Evolutionary conservation across 345 rosid genomes (phyloP).

Genomic region (Alliaria petiolata): DNA sequence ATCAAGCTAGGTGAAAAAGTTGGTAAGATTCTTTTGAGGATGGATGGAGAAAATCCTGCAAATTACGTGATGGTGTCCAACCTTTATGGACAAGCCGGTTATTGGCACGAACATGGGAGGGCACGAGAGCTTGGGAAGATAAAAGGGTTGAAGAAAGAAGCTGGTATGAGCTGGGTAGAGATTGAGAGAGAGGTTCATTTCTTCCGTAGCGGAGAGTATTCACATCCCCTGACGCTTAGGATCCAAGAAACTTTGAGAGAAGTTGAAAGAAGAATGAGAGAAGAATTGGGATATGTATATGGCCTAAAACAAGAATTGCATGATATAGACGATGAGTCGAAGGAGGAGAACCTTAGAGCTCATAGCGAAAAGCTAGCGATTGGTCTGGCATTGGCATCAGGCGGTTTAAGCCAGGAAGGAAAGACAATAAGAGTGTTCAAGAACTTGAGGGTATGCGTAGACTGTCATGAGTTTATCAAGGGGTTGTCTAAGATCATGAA

Average conservation of each 20-base stretch:
- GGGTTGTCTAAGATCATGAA: constrained; percentile 57
- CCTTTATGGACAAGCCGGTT: constrained; percentile 67
- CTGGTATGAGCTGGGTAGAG: constrained; percentile 88
- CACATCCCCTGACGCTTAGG: constrained; percentile 47
- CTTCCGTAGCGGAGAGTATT: constrained; percentile 57
- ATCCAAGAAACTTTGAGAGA: constrained; percentile 53
- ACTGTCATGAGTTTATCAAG: constrained; percentile 78
- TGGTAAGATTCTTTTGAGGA: constrained; percentile 48
- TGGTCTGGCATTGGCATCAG: constrained; percentile 60
- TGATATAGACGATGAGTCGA: constrained; percentile 78
- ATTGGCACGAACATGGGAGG: constrained; percentile 58
- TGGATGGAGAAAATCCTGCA: constrained; percentile 60
- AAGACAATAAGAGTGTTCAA: constrained; percentile 67
- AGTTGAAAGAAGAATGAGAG: constrained; percentile 65
- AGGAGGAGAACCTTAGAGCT: constrained; percentile 65
- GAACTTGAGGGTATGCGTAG: constrained; percentile 79
- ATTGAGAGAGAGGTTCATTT: constrained; percentile 56
- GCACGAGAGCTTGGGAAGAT: constrained; percentile 46
- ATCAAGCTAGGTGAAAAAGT: constrained; percentile 63
- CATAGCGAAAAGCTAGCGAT: constrained; percentile 89
- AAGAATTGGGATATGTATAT: constrained; percentile 57
- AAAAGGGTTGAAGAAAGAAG: constrained; percentile 66
- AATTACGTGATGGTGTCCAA: constrained; percentile 86
- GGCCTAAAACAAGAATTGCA: constrained; percentile 51
- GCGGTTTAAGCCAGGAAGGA: constrained; percentile 35